These are phyloP conservation scores for Pittosporum tobira DNA, from an alignment of 129 eudicot genomes.

Conservation along the genomic window DNA sequence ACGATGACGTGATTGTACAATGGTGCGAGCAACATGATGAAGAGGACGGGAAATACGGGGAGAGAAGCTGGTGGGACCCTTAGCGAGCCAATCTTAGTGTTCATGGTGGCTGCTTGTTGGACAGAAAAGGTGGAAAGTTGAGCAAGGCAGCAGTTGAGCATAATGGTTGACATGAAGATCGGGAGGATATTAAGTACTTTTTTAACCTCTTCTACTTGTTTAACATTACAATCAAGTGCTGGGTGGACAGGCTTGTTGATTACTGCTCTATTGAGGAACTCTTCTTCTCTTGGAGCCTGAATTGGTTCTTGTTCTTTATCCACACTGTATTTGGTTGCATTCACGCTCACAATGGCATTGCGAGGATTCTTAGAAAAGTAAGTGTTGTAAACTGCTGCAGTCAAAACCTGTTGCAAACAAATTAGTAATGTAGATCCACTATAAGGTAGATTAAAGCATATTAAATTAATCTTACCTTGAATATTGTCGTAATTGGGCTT, in stretches of 20 bases:
- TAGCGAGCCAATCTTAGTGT: conserved; percentile 54
- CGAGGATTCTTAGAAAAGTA: conserved; percentile 26
- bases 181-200: conserved; percentile 64
- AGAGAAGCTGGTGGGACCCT: conserved; percentile 81
- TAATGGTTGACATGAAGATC: conserved; percentile 57
- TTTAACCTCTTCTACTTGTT: conserved; percentile 67
- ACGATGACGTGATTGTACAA: conserved; percentile 50
- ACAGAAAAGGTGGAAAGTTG: conserved; percentile 89
- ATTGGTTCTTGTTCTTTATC: conserved; percentile 15
- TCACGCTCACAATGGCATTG: conserved; percentile 33
- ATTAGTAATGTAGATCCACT: not conserved
- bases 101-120: conserved; percentile 95
- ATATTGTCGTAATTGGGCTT: conserved; percentile 79
- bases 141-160: conserved; percentile 94
- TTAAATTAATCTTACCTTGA: conserved; percentile 42
- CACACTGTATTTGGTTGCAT: conserved; percentile 13
- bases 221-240: conserved; percentile 39
- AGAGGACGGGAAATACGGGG: conserved; percentile 75
- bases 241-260: conserved; percentile 20
- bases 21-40: conserved; percentile 77
- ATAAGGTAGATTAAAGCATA: not conserved
- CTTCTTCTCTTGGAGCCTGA: conserved; percentile 21
- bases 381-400: conserved; percentile 44
- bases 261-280: conserved; percentile 43
- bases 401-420: conserved; percentile 43